Evolutionary conservation across 2,329 filamentous ascomycete genomes (phyloP), one percentile per base, ranked within the genome.

Genomic region (Aspergillus bombycis): DNA sequence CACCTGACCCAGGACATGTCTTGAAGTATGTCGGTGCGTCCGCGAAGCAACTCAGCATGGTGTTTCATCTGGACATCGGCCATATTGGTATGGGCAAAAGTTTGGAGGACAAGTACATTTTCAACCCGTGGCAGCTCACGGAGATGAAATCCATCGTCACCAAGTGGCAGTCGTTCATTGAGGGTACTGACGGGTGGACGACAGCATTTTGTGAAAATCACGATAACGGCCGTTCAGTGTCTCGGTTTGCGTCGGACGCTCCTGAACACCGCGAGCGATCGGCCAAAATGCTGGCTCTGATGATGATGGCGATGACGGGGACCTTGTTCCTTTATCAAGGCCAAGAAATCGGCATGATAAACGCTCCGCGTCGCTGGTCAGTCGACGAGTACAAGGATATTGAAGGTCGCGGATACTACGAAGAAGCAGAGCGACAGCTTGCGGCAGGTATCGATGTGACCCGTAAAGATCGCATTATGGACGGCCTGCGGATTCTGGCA

Each of bases 191-290:
- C 61, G 77, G 80, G 14, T 88, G 86, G 86, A 86, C 84, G 0
- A 87, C 86, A 0, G 80, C 83, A 0, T 90, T 88, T 70, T 80
- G 84, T 61, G 88, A 90, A 72, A 90, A 89, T 70, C 88, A 90
- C 72, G 88, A 90, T 71, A 83, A 87, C 60, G 82, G 83, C 4
- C 81, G 88, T 0, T 84, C 83, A 4, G 77, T 89, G 4, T 85
- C 84, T 2, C 82, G 86, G 2, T 86, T 83, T 63, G 80, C 77
- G 0, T 81, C 79, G 9, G 83, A 85, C 21, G 81, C 83, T 58
- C 80, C 80, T 0, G 74, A 78, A 56, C 78, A 79, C 70, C 80
- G 84, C 10, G 79, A 72, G n/a, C 66, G 72, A 12, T 81, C 81
- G 53, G 85, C 84, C 11, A 87, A 86, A 70, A 81, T 87, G 77